These are phyloP conservation scores for Tricholoma bakamatsutake DNA, from an alignment of 768 basidiomycete genomes.

Conservation along the genomic window DNA sequence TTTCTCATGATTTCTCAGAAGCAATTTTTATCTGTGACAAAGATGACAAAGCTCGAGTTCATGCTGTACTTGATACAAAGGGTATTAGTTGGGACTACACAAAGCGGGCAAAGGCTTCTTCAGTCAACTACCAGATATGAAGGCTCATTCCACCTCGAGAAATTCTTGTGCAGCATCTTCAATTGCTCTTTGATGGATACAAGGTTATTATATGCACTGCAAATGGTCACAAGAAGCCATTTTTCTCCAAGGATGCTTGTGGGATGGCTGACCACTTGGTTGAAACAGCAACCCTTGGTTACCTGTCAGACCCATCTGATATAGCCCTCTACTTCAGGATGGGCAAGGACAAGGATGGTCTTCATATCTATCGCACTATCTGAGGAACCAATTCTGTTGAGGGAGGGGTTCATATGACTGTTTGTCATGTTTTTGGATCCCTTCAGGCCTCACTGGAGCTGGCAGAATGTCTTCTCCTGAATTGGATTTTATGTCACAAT, in stretches of 20 bases:
- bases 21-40: no score
- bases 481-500: not conserved
- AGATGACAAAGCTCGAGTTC: no score
- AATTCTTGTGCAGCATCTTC: not conserved
- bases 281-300: constrained; percentile 10
- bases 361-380: constrained; percentile 10
- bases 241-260: not conserved
- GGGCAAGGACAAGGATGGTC: constrained; percentile 13
- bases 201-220: no score
- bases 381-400: constrained; percentile 21
- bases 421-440: constrained; percentile 16
- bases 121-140: not conserved
- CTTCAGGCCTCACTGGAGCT: constrained; percentile 16
- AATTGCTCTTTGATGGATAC: not conserved
- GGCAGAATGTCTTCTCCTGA: constrained; percentile 8
- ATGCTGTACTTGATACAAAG: no score
- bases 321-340: constrained; percentile 10
- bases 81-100: no score
- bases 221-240: no score
- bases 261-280: constrained; percentile 10
- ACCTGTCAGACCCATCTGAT: constrained; percentile 14
- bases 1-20: not conserved
- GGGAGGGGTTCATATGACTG: constrained; percentile 17
- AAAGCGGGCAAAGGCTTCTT: no score
- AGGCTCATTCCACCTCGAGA: not conserved